Conservation (phyloP, 768 basidiomycete species). For the Clathrus columnatus region DNA sequence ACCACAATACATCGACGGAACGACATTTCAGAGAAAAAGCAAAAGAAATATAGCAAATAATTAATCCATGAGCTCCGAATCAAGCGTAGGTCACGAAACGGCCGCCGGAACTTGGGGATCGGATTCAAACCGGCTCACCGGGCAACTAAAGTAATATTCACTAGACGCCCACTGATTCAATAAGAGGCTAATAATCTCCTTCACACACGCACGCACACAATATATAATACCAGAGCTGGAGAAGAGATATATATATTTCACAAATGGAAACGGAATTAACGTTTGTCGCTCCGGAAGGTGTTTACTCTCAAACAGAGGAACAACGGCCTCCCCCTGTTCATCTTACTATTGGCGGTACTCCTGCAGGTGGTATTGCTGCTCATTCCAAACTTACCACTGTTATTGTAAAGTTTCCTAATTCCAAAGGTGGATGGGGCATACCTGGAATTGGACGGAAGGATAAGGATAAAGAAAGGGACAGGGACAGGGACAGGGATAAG, state of each 20-base stretch:
- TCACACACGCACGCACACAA: too few relatives aligned
- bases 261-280: conserved; percentile 80
- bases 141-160: too few relatives aligned
- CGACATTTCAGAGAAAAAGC: too few relatives aligned
- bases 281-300: conserved; percentile 84
- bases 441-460: conserved; percentile 41
- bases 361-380: conserved; percentile 23
- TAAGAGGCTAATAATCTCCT: too few relatives aligned
- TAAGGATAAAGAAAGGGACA: conserved; percentile 37
- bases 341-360: conserved; percentile 25
- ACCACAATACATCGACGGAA: too few relatives aligned
- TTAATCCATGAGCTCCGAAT: too few relatives aligned
- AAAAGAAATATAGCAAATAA: too few relatives aligned
- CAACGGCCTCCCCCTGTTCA: conserved; percentile 55
- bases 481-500: conserved; percentile 45
- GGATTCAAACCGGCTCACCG: too few relatives aligned
- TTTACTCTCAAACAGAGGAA: conserved; percentile 83
- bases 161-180: too few relatives aligned
- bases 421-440: conserved; percentile 59
- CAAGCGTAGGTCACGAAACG: too few relatives aligned
- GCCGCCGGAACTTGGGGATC: too few relatives aligned
- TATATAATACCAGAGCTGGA: not conserved
- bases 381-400: conserved; percentile 59
- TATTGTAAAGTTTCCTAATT: conserved; percentile 51
- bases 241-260: not conserved